These are phyloP conservation scores for Rhizopogon vesiculosus DNA, from an alignment of 768 basidiomycete genomes.

Conservation along the genomic window DNA sequence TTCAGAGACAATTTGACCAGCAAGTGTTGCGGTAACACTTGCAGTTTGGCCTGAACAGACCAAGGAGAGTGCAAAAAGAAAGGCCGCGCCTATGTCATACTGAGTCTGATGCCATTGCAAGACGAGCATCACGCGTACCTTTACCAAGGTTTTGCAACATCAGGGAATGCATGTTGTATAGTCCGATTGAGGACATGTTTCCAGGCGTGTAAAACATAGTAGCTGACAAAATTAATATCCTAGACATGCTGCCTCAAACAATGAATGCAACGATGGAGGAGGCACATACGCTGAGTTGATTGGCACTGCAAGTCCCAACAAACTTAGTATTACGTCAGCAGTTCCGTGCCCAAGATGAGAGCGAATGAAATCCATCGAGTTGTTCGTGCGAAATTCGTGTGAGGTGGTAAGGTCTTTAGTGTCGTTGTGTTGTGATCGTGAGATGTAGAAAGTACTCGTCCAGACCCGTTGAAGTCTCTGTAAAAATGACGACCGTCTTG, in stretches of 20 bases:
- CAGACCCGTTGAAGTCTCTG: not conserved
- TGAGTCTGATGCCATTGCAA: not conserved
- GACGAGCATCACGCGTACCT: conserved; percentile 14
- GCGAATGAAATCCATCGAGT: conserved; percentile 28
- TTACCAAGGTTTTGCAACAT: conserved; percentile 35
- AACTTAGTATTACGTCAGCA: conserved; percentile 40
- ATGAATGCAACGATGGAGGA: not conserved
- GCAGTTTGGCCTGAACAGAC: conserved; percentile 46
- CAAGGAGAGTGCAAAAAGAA: conserved; percentile 44
- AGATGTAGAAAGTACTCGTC: conserved; percentile 4
- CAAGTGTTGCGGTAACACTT: conserved; percentile 42
- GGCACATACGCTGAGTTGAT: conserved; percentile 37
- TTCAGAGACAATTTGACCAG: conserved; percentile 45
- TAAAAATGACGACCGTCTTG: not conserved
- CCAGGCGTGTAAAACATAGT: conserved; percentile 5
- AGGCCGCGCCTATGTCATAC: conserved; percentile 18
- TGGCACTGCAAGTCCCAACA: conserved; percentile 41
- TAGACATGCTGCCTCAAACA: conserved; percentile 2
- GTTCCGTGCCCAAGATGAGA: conserved; percentile 38
- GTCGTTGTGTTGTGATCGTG: conserved; percentile 3
- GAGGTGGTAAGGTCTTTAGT: conserved; percentile 4
- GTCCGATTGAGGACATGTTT: conserved; percentile 25
- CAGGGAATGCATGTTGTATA: conserved; percentile 38
- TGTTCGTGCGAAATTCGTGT: conserved; percentile 25
- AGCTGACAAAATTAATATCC: conserved; percentile 34